Conservation (phyloP, 2,329 filamentous ascomycete genomes). For the Pleoardoris graminearum region DNA sequence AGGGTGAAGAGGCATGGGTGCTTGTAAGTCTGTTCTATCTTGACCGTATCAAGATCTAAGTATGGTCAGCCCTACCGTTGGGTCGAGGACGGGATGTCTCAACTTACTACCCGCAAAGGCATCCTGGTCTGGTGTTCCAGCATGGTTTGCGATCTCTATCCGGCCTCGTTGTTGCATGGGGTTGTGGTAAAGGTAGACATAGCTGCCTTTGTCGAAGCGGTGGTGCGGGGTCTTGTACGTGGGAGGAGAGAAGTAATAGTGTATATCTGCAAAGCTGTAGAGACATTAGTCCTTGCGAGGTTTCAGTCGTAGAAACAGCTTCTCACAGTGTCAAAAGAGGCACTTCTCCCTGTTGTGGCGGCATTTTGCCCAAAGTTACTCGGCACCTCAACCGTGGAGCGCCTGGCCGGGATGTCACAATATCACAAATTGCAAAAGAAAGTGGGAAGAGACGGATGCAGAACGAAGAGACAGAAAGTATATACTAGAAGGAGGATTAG, state of each 20-base stretch:
- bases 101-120: constrained; percentile 75
- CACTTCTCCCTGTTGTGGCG: constrained; percentile 53
- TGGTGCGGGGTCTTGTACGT: constrained; percentile 71
- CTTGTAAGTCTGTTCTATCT: constrained; percentile 71
- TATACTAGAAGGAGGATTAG: constrained; percentile 1
- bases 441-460: background rate
- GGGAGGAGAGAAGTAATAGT: constrained; percentile 76
- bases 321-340: constrained; percentile 54
- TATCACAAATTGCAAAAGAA: constrained; percentile 11
- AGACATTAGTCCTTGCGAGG: constrained; percentile 4
- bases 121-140: constrained; percentile 76
- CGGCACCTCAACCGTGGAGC: too few relatives aligned
- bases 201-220: constrained; percentile 78
- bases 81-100: constrained; percentile 10
- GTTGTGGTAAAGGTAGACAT: constrained; percentile 80
- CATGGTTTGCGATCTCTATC: constrained; percentile 75
- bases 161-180: constrained; percentile 67
- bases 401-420: background rate
- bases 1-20: constrained; percentile 73
- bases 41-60: constrained; percentile 67
- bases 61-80: too few relatives aligned
- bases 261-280: constrained; percentile 72
- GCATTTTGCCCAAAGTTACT: too few relatives aligned
- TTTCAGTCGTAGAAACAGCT: background rate
- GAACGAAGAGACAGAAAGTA: background rate